Evolutionary conservation across 495 filamentous ascomycete species (phyloP).

Genomic region (Neurospora cerealis): DNA sequence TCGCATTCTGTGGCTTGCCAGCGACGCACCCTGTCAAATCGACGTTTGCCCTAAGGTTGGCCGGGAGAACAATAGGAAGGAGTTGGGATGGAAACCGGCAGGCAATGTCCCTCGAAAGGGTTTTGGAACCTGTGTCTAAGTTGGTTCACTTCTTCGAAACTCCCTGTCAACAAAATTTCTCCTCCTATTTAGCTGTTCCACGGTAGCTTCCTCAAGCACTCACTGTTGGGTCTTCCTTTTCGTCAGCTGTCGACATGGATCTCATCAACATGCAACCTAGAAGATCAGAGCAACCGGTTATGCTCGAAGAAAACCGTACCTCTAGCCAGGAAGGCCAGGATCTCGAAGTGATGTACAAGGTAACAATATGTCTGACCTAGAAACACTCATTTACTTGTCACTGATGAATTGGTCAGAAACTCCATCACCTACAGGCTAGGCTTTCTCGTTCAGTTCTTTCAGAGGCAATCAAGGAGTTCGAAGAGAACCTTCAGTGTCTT

Average conservation of each 20-base stretch:
- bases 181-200: not conserved
- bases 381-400: not conserved
- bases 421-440: no score
- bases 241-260: not conserved
- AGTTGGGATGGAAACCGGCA: not conserved
- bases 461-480: conserved; percentile 6
- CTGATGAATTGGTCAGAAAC: not conserved
- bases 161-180: not conserved
- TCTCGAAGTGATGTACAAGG: not conserved
- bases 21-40: not conserved
- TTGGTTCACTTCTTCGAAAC: not conserved
- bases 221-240: not conserved
- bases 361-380: not conserved
- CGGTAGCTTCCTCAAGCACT: not conserved
- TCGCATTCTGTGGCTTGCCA: not conserved
- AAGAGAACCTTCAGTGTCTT: conserved; percentile 2
- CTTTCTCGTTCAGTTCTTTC: not conserved
- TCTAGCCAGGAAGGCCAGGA: not conserved
- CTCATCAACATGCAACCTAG: not conserved
- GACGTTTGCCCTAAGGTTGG: not conserved
- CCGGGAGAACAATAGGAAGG: not conserved
- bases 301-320: not conserved
- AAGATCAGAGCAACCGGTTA: not conserved
- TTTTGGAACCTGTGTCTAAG: not conserved
- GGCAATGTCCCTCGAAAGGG: not conserved